Evolutionary conservation across 2,329 filamentous ascomycete genomes (phyloP).

Genomic region (Balansia obtecta): DNA sequence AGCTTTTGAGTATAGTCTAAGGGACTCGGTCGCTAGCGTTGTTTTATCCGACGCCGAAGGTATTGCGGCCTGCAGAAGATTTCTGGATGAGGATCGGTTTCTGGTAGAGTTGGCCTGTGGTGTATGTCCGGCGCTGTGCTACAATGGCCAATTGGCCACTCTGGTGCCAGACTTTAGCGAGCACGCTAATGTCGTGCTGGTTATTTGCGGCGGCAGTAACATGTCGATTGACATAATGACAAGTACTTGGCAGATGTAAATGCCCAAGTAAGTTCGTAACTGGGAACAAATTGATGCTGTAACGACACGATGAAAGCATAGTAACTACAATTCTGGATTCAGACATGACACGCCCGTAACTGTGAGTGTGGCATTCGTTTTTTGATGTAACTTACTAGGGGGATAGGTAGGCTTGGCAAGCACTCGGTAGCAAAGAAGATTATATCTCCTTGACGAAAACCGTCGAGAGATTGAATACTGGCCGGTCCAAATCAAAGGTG

Average conservation of each 20-base stretch:
- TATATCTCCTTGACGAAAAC: too few relatives aligned
- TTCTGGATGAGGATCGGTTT: conserved; percentile 17
- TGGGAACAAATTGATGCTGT: background rate
- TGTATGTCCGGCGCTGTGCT: conserved; percentile 17
- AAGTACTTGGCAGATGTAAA: conserved; percentile 3
- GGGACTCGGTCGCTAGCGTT: conserved; percentile 14
- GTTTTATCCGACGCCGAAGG: conserved; percentile 17
- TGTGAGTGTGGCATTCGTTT: too few relatives aligned
- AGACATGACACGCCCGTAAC: too few relatives aligned
- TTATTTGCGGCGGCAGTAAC: conserved; percentile 21
- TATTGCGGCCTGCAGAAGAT: conserved; percentile 14
- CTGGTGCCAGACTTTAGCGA: conserved; percentile 12
- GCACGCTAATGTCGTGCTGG: conserved; percentile 17
- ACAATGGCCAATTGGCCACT: conserved; percentile 13
- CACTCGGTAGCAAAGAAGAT: too few relatives aligned
- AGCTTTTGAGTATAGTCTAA: conserved; percentile 20
- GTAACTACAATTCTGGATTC: too few relatives aligned
- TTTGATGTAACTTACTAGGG: too few relatives aligned
- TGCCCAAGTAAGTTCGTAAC: background rate
- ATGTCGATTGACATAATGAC: conserved; percentile 19
- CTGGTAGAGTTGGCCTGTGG: conserved; percentile 19
- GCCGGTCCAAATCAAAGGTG: background rate
- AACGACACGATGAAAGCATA: too few relatives aligned
- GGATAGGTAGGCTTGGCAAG: too few relatives aligned
- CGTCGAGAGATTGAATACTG: background rate